Evolutionary conservation across 495 filamentous ascomycete genomes (phyloP).

Genomic region (Penicillium simplicissimum): DNA sequence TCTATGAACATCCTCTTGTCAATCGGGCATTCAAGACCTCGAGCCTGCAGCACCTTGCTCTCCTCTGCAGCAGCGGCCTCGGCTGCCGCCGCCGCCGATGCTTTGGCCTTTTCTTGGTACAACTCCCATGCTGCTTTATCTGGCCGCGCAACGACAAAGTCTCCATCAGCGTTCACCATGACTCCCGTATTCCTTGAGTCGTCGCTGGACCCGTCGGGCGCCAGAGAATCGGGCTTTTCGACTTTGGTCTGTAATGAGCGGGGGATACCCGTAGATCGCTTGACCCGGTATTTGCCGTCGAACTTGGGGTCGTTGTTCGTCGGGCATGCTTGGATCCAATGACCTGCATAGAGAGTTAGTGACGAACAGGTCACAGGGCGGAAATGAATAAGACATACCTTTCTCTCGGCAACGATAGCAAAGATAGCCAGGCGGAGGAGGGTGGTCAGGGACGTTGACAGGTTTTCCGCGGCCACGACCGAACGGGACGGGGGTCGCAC

Average conservation of each 20-base stretch:
- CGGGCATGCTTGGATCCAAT: slow-evolving; percentile 97
- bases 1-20: slow-evolving; percentile 96
- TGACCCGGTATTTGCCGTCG: slow-evolving; percentile 85
- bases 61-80: slow-evolving; percentile 67
- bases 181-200: slow-evolving; percentile 80
- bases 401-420: slow-evolving; percentile 99
- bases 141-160: slow-evolving; percentile 91
- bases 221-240: slow-evolving; percentile 78
- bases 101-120: slow-evolving; percentile 89
- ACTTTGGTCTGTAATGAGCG: slow-evolving; percentile 90
- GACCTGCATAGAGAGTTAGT: slow-evolving; percentile 48
- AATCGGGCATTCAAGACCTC: slow-evolving; percentile 87
- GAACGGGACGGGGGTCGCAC: slow-evolving; percentile 64
- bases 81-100: slow-evolving; percentile 75
- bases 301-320: slow-evolving; percentile 97
- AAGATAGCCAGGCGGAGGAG: slow-evolving; percentile 88
- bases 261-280: slow-evolving; percentile 94
- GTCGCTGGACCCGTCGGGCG: slow-evolving; percentile 70
- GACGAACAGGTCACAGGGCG: background rate
- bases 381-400: slow-evolving; percentile 43
- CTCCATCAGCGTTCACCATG: slow-evolving; percentile 96
- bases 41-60: slow-evolving; percentile 78
- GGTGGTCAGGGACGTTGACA: slow-evolving; percentile 81
- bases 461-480: slow-evolving; percentile 59
- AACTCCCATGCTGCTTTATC: slow-evolving; percentile 95